Base-by-base conservation (phyloP, 2,329 filamentous ascomycete species). In the Fusarium sp. region DNA sequence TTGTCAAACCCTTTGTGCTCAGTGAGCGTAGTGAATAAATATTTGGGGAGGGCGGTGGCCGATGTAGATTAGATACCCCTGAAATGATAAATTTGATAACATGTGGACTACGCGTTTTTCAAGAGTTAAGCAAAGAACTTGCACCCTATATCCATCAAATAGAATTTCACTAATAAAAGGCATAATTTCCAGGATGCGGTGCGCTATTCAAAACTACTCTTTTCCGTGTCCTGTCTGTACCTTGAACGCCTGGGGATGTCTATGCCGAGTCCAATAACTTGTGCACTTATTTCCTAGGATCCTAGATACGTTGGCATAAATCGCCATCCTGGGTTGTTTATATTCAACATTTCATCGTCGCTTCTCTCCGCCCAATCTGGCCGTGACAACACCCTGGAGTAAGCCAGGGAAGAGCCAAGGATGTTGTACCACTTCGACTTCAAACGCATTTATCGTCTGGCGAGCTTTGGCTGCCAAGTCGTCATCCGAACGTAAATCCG, bases 401-500 rank as follows among this genome's bases (percentile, higher is more conserved):
- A 98, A 86, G 7, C 93, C 93, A 0, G 93, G 91, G 82, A 97
- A 98, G 4, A 98, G 86, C 86, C 96, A 97, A 0, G 96, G 94
- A 76, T 98, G 94, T 80, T 98, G 94, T 78, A 97, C 86, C 74
- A 97, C 91, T 83, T 99, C 96, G 0, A 93, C 92, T 75, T 97
- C 94, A 74, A 99, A 99, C 0, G 94, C 94, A 66, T 90, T 90
- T 68, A 95, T 90, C 1, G 94, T 96, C 73, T 92, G 88, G 55
- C 88, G 87, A 0, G 94, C 94, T 55, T 91, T 86, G 56, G 84
- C 84, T 0, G 86, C 86, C 77, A 94, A 95, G 5, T 81, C 80
- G 4, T 89, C 83, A 71, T 94, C 90, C 50, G 89, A 88, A 0
- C 97, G 85, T 4, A 97, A 80, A 10, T 87, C 87, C 17, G 90